Base-by-base conservation (phyloP, 179 eudicot genomes). In the Gypsophila paniculata region DNA sequence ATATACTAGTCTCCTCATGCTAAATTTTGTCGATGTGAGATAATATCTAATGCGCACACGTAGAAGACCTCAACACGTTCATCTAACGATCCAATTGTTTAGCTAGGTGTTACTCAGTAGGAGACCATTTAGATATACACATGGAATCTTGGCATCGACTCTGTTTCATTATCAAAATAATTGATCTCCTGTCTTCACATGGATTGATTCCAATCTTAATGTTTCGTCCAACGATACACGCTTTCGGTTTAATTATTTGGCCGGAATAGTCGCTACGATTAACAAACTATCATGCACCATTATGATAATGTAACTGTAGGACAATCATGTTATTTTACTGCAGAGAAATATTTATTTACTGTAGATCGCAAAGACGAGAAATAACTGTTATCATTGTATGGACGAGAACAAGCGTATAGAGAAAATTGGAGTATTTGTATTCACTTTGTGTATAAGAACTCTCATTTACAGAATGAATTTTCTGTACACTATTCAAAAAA, bases 361-460 rank as follows among this genome's bases (percentile, higher is more conserved):
- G 8, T 46, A 46, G 9, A 46, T 8, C 46, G 7, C 15, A 46
- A 46, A 46, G 52, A 10, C 15, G 52, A 46, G 52, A 11, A 46
- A 46, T 46, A 0, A 46, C 15, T 46, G 15, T 8, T 10, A 46
- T 46, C 52, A 13, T 46, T 46, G 26, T 57, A 57, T 57, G 26
- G 14, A 57, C 26, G 2, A 19, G 29, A 57, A 57, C 61, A 57
- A 22, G 15, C 14, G 15, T 61, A 14, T 64, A 9, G 23, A 13
- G 57, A 54, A 74, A 58, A 68, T 22, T 65, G 69, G 44, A 21
- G 72, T 18, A 18, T 68, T 67, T 69, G 61, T 69, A 53, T 51
- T 69, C 72, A 25, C 53, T 55, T 38, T 65, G 64, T 74, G 39
- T 42, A 57, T 44, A 25, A 44, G 58, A 57, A 25, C 14, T 74